Evolutionary conservation across 441 rosid genomes (phyloP).

Genomic region (Viola pubescens): DNA sequence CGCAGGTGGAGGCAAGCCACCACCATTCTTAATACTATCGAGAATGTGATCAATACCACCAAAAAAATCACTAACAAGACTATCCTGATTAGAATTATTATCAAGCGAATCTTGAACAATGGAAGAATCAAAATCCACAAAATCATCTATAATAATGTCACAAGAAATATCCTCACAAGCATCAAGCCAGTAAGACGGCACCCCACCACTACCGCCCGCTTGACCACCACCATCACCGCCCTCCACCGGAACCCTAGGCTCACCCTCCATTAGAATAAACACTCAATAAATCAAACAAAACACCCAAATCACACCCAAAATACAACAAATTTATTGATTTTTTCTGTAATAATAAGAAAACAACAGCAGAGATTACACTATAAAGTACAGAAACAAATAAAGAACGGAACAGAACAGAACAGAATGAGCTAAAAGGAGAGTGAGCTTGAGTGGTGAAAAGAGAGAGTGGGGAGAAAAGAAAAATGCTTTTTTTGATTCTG

Average conservation of each 20-base stretch:
- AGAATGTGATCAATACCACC: conserved; percentile 94
- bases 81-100: conserved; percentile 33
- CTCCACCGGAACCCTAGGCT: conserved; percentile 38
- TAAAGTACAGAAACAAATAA: not conserved
- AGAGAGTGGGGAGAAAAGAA: conserved; percentile 19
- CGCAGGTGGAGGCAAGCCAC: conserved; percentile 42
- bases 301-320: not conserved
- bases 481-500: not conserved
- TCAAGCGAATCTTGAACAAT: conserved; percentile 38
- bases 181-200: conserved; percentile 83
- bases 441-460: conserved; percentile 11
- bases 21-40: conserved; percentile 77
- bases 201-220: too few relatives aligned
- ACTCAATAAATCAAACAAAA: not conserved
- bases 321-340: conserved; percentile 2
- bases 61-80: conserved; percentile 54
- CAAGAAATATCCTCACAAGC: conserved; percentile 78
- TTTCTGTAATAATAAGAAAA: not conserved
- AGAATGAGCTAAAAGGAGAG: not conserved
- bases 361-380: conserved; percentile 4
- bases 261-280: conserved; percentile 45
- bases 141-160: conserved; percentile 57
- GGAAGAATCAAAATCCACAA: conserved; percentile 61
- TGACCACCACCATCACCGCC: conserved; percentile 23
- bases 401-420: not conserved